Base-by-base conservation (phyloP, 2,329 filamentous ascomycete species). In the Colletotrichum shisoi region DNA sequence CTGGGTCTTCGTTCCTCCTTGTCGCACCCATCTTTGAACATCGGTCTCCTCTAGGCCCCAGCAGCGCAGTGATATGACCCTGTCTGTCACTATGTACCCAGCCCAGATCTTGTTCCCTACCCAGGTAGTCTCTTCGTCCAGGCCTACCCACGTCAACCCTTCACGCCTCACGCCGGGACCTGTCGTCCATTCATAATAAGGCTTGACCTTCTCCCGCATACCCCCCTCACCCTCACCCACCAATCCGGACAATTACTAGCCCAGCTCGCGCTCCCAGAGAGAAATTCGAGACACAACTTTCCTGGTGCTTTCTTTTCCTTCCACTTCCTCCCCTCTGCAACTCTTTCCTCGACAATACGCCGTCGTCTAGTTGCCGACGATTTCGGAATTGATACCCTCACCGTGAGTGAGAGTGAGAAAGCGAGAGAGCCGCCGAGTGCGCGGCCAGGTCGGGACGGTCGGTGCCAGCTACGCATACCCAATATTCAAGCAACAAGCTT, bases 131-230 rank as follows among this genome's bases (percentile, higher is more conserved):
- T 60, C 46, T 45, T 49, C 48, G 48, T 60, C 64, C 42, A 67
- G 54, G 64, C 44, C 62, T 64, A 67, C 64, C 64, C 64, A 67
- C 59, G 58, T 60, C 62, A 67, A 69, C 63, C 58, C 67, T 69
- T 67, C 54, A 67, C 67, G 59, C 67, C 63, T 62, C 63, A 56
- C 46, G 53, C 57, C 51, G 66, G 66, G 66, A 68, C 66, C 66
- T 67, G 62, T 68, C 66, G 63, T 67, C 62, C 62, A 67, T 68
- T 68, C 66, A 67, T 68, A 68, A 67, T 68, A 68, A 68, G 66
- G 66, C 66, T 68, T 67, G 62, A 68, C 66, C 62, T 67, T 67
- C 66, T 67, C 66, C 66, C 66, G 63, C 66, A 40, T 62, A 68
- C 62, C 66, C 63, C 62, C 62, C 66, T 61, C 57, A 64, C 51